These are phyloP conservation scores for Cercospora sp. DNA, from an alignment of 2,329 filamentous ascomycete genomes.

Conservation along the genomic window DNA sequence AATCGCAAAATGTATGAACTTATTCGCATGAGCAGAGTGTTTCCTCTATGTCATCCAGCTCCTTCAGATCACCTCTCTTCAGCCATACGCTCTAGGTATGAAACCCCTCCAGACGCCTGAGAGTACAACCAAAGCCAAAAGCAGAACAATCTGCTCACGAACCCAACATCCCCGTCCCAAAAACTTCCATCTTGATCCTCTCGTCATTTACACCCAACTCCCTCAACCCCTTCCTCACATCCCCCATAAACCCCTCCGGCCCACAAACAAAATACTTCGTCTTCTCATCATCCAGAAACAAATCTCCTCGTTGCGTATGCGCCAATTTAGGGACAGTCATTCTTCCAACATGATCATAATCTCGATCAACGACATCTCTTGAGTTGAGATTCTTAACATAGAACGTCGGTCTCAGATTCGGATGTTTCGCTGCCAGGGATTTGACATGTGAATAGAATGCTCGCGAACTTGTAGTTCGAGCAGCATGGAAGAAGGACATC, in stretches of 20 bases:
- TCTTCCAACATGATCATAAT: constrained; percentile 62
- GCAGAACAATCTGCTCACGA: not conserved
- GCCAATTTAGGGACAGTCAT: constrained; percentile 53
- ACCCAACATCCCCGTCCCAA: constrained; percentile 25
- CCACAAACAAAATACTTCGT: constrained; percentile 74
- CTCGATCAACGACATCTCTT: constrained; percentile 51
- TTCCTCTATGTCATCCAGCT: not conserved
- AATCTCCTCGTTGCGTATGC: constrained; percentile 47
- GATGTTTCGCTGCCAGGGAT: constrained; percentile 45
- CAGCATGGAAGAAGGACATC: constrained; percentile 65
- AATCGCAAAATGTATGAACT: not conserved
- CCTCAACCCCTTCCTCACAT: constrained; percentile 55
- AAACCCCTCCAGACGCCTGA: not conserved
- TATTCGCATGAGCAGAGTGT: not conserved
- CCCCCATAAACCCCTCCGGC: constrained; percentile 68
- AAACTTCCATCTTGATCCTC: constrained; percentile 29
- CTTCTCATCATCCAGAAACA: constrained; percentile 56
- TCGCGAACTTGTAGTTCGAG: constrained; percentile 52
- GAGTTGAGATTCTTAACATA: constrained; percentile 58
- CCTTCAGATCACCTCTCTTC: not conserved
- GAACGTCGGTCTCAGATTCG: constrained; percentile 55
- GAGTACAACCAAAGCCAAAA: not conserved
- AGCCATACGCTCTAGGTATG: not conserved
- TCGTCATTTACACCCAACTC: constrained; percentile 53
- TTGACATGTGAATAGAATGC: constrained; percentile 58